Conservation (phyloP, 2,329 filamentous ascomycete genomes). For the Cadophora malorum region DNA sequence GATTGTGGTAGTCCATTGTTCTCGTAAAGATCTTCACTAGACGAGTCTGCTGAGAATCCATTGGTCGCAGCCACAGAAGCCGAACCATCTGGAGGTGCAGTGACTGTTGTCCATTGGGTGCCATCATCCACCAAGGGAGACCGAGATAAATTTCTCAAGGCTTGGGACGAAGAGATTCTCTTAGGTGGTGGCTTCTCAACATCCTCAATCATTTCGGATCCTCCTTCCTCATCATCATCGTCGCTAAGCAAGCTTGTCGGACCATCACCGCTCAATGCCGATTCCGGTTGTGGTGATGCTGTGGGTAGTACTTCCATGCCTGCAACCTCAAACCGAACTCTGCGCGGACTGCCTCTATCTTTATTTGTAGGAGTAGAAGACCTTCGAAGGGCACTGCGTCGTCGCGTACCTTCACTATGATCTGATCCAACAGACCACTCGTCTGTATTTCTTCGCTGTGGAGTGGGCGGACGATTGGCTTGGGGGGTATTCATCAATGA, state of each 20-base stretch:
- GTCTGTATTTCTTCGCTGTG: conserved; percentile 44
- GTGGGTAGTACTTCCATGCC: conserved; percentile 67
- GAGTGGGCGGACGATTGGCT: conserved; percentile 34
- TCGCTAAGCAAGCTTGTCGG: conserved; percentile 28
- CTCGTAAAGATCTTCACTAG: conserved; percentile 30
- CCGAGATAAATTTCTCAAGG: conserved; percentile 58
- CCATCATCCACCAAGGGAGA: conserved; percentile 55
- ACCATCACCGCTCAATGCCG: conserved; percentile 30
- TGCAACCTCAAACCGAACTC: conserved; percentile 67
- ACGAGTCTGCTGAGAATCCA: conserved; percentile 28
- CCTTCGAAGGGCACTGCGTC: conserved; percentile 64
- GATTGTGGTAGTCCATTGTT: conserved; percentile 26
- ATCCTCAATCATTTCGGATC: conserved; percentile 43
- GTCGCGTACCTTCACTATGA: conserved; percentile 56
- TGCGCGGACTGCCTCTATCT: conserved; percentile 56
- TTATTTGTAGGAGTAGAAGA: conserved; percentile 57
- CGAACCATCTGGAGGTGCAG: conserved; percentile 44
- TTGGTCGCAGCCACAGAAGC: conserved; percentile 38
- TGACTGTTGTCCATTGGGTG: conserved; percentile 45
- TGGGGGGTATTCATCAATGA: conserved; percentile 39
- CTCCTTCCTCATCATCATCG: conserved; percentile 46
- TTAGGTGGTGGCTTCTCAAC: conserved; percentile 53
- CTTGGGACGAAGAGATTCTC: conserved; percentile 63
- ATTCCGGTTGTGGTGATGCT: conserved; percentile 52
- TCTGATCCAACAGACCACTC: conserved; percentile 57